Evolutionary conservation across 352 stramenopile species (phyloP).

Genomic region (Phytophthora pistaciae): DNA sequence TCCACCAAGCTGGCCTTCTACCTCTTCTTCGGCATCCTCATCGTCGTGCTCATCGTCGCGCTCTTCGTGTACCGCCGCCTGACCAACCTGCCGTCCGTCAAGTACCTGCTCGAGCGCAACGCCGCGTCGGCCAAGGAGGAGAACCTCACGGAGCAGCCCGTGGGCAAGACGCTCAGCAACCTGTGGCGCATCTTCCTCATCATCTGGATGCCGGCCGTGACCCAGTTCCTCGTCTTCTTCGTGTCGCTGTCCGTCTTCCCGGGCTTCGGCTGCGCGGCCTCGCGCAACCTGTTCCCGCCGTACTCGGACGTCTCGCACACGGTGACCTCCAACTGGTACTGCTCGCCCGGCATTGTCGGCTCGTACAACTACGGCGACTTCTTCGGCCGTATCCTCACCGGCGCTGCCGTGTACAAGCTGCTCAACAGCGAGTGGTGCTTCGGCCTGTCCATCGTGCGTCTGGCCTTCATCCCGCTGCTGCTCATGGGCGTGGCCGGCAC

Average conservation of each 20-base stretch:
- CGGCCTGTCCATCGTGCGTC: conserved; percentile 46
- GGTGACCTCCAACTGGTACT: conserved; percentile 53
- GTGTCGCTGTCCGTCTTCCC: conserved; percentile 62
- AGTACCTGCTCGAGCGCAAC: conserved; percentile 68
- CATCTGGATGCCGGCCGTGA: conserved; percentile 54
- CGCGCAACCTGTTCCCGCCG: conserved; percentile 37
- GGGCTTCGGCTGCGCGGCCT: conserved; percentile 59
- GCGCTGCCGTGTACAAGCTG: conserved; percentile 58
- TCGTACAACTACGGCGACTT: conserved; percentile 77
- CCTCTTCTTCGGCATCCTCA: conserved; percentile 67
- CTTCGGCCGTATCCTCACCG: conserved; percentile 58
- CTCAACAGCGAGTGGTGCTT: conserved; percentile 63
- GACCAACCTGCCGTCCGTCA: conserved; percentile 46
- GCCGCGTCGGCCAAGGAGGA: conserved; percentile 37
- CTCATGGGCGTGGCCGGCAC: conserved; percentile 61
- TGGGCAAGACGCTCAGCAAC: conserved; percentile 44
- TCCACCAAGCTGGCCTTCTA: conserved; percentile 58
- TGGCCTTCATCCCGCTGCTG: conserved; percentile 66
- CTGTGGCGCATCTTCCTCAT: conserved; percentile 57
- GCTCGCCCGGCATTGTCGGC: conserved; percentile 59
- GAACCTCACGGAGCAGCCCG: conserved; percentile 38
- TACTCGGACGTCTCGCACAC: conserved; percentile 34
- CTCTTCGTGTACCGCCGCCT: conserved; percentile 57
- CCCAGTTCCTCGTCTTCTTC: conserved; percentile 73
- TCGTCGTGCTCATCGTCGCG: conserved; percentile 57